Evolutionary conservation across 331 rosid genomes (phyloP).

Genomic region (Rosa hybrid): DNA sequence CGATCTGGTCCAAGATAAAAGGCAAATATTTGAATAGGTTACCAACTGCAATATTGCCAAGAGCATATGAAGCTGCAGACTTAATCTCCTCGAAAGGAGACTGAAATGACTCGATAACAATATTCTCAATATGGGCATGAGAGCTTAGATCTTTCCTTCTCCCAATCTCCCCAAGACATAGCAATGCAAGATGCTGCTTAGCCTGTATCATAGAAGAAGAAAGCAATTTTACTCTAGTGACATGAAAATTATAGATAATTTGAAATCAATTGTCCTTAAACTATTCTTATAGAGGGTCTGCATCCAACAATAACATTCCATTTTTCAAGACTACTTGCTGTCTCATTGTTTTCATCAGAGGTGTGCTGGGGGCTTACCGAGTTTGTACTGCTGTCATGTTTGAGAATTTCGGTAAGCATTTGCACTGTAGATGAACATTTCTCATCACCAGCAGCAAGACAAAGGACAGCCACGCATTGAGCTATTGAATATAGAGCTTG

Average conservation of each 20-base stretch:
- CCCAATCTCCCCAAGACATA: constrained; percentile 97
- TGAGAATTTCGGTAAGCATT: constrained; percentile 94
- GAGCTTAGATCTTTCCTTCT: constrained; percentile 92
- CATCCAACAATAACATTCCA: not conserved
- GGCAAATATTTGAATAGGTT: constrained; percentile 96
- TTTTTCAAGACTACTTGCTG: not conserved
- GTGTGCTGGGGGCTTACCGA: constrained; percentile 47
- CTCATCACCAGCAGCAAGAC: constrained; percentile 96
- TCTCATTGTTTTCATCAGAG: not conserved
- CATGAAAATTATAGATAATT: not conserved
- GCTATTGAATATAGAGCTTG: constrained; percentile 97
- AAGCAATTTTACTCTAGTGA: constrained; percentile 25
- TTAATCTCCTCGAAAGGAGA: constrained; percentile 99
- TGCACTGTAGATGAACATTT: constrained; percentile 84
- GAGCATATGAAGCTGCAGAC: constrained; percentile 99
- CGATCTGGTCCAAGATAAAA: constrained; percentile 96
- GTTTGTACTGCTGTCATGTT: constrained; percentile 74
- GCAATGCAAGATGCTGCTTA: constrained; percentile 94
- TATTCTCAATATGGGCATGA: constrained; percentile 86
- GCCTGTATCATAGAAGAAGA: constrained; percentile 57
- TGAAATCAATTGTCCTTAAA: not conserved
- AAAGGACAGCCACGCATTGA: constrained; percentile 94
- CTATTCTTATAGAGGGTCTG: not conserved
- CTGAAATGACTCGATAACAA: constrained; percentile 95
- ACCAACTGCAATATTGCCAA: constrained; percentile 98